Conservation (phyloP, 148 eudicot genomes). For the Chenopodium quinoa region DNA sequence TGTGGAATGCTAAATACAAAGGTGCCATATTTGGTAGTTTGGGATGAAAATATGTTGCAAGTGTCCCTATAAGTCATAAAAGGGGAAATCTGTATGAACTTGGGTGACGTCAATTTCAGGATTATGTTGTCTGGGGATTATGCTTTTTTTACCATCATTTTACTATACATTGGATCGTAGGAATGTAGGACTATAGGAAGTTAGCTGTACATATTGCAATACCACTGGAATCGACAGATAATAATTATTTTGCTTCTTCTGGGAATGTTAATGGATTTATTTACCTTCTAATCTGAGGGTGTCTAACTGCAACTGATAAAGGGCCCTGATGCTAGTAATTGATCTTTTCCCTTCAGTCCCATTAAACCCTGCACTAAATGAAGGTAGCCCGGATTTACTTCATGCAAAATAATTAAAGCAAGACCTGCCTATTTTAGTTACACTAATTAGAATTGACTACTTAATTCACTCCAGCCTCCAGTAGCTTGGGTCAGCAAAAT, state of each 20-base stretch:
- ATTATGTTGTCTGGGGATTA: neutral
- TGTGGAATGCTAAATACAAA: no score
- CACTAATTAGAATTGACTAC: no score
- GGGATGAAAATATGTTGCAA: neutral
- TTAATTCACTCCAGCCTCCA: no score
- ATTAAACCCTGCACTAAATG: no score
- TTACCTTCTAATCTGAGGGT: neutral
- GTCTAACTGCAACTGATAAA: neutral
- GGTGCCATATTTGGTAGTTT: no score
- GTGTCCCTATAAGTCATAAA: no score
- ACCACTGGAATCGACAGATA: neutral
- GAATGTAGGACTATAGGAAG: neutral
- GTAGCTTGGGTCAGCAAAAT: no score
- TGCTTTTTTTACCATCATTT: neutral
- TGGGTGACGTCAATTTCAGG: neutral
- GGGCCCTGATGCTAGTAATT: no score
- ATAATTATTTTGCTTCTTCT: neutral
- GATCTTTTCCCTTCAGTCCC: no score
- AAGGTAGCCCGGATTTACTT: neutral
- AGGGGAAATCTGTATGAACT: no score
- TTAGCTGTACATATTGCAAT: neutral
- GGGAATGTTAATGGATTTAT: neutral
- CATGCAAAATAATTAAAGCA: neutral
- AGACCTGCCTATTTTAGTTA: neutral
- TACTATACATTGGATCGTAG: neutral